Evolutionary conservation across 2,329 filamentous ascomycete genomes (phyloP), one percentile per base, ranked within the genome.

Genomic region (Hypoxylon sp.): DNA sequence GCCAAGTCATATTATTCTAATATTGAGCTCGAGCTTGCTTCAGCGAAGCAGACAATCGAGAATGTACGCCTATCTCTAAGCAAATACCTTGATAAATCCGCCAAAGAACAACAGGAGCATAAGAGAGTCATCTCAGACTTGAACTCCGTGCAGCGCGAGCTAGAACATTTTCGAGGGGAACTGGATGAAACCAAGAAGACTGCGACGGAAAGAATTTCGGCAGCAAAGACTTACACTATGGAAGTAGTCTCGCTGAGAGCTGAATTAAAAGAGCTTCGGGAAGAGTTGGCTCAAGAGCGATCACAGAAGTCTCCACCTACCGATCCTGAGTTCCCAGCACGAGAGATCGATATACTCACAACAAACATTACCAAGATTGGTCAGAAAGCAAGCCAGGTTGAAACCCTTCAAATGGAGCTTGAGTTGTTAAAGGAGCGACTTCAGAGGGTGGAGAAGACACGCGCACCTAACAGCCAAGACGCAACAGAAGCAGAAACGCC

Each of bases 361-460:
- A 79, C 69, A 59, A 82, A 73, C 61, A 79, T 83, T 30, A 76
- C 80, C 37, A 82, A 79, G 61, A 79, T 83, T 27, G 77, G 79
- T 13, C 77, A 78, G 66, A 77, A 78, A 37, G 79, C 81, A 22
- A 81, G 75, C 60, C 79, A 81, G 56, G 76, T 83, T 8, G 81
- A 83, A 58, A 78, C 75, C 6, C 70, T 83, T 22, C 79, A 81
- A 70, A 83, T 82, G 80, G 82, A 83, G 63, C 76, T 82, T 46
- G 77, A 82, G 44, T 75, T 84, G 1, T 75, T 83, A 60, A 81
- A 80, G 66, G 76, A 77, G 3, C 74, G 80, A 6, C 61, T 82
- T 3, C 77, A 81, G 59, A 74, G 78, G 17, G 72, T 81, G 14
- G 81, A 82, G 14, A 81, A 82, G 55, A 69, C 68, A 48, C 72